phyloP scores from a whole-genome alignment of 176 grass and related monocot genomes.

The bread wheat (Triticum aestivum) region IWGSC_CS_RefSeq_v2.1 NC_057810.1:599939167-599939666 shows the following conservation, averaged over 20 bases:
- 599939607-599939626: background rate
- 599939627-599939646: background rate
- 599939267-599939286: constrained; percentile 99
- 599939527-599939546: constrained; percentile 97
- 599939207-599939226: constrained; percentile 92
- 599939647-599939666: background rate
- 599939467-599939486: constrained; percentile 80
- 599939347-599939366: constrained; percentile 99
- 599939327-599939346: constrained; percentile 86
- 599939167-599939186: constrained; percentile 87
- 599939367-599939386: constrained; percentile 99
- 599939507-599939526: constrained; percentile 98
- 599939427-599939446: constrained; percentile 92
- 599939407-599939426: constrained; percentile 91
- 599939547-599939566: constrained; percentile 96
- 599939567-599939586: constrained; percentile 65
- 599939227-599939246: constrained; percentile 90
- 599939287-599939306: constrained; percentile 98
- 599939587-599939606: constrained; percentile 41
- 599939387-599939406: constrained; percentile 96
- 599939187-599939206: constrained; percentile 87
- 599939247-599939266: constrained; percentile 96
- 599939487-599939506: constrained; percentile 92
- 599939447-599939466: constrained; percentile 76
- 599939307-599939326: constrained; percentile 99